Evolutionary conservation across 2,329 filamentous ascomycete species (phyloP).

Genomic region (Acrocalymma vagum): DNA sequence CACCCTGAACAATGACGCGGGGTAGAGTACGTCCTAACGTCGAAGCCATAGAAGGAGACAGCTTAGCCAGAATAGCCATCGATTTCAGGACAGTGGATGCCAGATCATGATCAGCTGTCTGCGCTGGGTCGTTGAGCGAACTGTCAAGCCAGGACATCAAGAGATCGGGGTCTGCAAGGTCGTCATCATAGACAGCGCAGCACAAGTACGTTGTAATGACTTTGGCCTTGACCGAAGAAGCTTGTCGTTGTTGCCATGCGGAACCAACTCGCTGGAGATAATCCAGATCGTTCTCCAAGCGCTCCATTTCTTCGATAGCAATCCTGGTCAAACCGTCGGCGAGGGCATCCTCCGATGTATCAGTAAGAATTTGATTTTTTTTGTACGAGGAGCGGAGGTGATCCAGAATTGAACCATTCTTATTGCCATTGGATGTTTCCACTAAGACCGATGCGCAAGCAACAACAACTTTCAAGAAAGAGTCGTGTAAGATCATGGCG

Average conservation of each 20-base stretch:
- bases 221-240: constrained; percentile 84
- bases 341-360: constrained; percentile 39
- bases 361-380: constrained; percentile 18
- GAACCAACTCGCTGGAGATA: constrained; percentile 84
- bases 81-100: constrained; percentile 81
- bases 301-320: constrained; percentile 82
- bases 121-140: constrained; percentile 77
- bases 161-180: constrained; percentile 79
- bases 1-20: constrained; percentile 86
- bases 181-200: constrained; percentile 82
- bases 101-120: constrained; percentile 82
- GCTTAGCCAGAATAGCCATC: constrained; percentile 81
- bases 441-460: constrained; percentile 79
- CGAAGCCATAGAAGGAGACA: constrained; percentile 76
- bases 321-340: constrained; percentile 72
- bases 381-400: constrained; percentile 58
- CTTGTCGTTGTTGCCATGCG: constrained; percentile 84
- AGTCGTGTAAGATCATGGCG: constrained; percentile 88
- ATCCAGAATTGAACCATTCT: constrained; percentile 75
- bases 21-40: constrained; percentile 81
- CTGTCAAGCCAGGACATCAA: constrained; percentile 88
- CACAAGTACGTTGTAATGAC: constrained; percentile 85
- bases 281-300: constrained; percentile 88
- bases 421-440: constrained; percentile 63
- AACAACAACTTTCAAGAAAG: constrained; percentile 85